Evolutionary conservation across 257 asterid species (phyloP), one percentile per base, ranked within the genome.

Genomic region (Fraxinus pennsylvanica): DNA sequence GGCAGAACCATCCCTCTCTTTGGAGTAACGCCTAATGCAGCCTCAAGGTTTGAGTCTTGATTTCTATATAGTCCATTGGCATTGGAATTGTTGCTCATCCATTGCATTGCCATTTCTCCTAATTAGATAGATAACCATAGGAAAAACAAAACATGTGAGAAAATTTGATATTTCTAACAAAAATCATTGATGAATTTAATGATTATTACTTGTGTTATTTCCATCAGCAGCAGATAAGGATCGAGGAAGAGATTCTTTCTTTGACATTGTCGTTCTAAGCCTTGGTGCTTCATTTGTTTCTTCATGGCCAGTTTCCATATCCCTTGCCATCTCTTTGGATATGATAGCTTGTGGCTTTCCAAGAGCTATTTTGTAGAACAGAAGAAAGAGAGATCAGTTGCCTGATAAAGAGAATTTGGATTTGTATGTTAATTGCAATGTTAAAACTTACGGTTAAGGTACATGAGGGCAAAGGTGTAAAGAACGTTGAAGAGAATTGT

Each of bases 261-360:
- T 86, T 7, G 96, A 78, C 81, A 72, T 87, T 77, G 75, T 66
- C 78, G 85, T 82, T 80, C 69, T 74, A 17, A 88, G 84, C 74
- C 94, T 83, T 12, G 97, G 89, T 9, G 83, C 78, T 45, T 78
- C 91, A 33, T 80, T 78, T 14, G 80, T 76, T 65, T 84, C 94
- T 75, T 83, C 88, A 22, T 86, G 74, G 1, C 79, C 87, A 12
- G 32, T 76, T 78, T 89, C 92, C 91, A 90, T 90, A 79, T 89
- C 92, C 78, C 80, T 85, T 30, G 94, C 97, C 72, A 89, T 88
- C 85, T 93, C 97, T 78, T 95, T 90, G 22, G 99, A 90, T 81
- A 95, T 87, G 81, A 86, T 86, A 68, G 97, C 97, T 86, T 91
- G 97, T 76, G 96, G 96, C 82, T 89, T 91, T 71, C 95, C 97